Base-by-base conservation (phyloP, 176 grass and related monocot genomes). In the Ensete glaucum region DNA sequence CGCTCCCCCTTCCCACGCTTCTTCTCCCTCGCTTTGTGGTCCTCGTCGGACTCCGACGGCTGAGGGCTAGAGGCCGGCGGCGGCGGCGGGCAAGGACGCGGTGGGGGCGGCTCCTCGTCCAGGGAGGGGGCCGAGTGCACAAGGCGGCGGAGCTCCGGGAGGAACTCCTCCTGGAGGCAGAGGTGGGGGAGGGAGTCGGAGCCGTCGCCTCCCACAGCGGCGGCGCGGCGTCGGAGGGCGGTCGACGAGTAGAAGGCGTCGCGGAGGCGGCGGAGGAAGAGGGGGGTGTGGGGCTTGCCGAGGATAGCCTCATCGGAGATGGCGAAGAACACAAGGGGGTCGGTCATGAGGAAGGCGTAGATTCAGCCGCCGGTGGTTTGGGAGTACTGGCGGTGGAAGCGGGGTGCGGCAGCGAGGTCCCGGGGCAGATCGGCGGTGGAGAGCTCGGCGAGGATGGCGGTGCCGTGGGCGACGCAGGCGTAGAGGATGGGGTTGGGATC, bases 391-490 rank as follows among this genome's bases (percentile, higher is more conserved):
- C 60, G 60, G 50, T 77, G 75, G 62, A 77, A 77, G 75, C 21
- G 75, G 2, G 50, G 75, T 19, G 49, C 43, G 8, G 25, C 67
- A 12, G 54, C 54, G 54, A 55, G 73, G 51, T n/a, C 10, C 20
- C 52, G 20, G 3, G n/a, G 71, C 1, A 9, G 11, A 12, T 63
- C n/a, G 9, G 9, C 57, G 21, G 75, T 12, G 50, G 50, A 17
- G 49, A 67, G n/a, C 50, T 77, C 75, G 2, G 62, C 75, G 12
- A 77, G 75, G n/a, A 77, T 49, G 58, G 75, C 54, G 11, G 62
- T 25, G 62, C 59, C 75, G 48, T 49, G 43, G 75, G 75, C 75
- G 50, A 77, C 75, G 75, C 75, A 77, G 50, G 62, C 75, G 60
- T 77, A 77, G 75, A 77, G 22, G 21, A 77, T 53, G n/a, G 43